Base-by-base conservation (phyloP, 805 yeast species). In the Metschnikowia gelsemii region DNA sequence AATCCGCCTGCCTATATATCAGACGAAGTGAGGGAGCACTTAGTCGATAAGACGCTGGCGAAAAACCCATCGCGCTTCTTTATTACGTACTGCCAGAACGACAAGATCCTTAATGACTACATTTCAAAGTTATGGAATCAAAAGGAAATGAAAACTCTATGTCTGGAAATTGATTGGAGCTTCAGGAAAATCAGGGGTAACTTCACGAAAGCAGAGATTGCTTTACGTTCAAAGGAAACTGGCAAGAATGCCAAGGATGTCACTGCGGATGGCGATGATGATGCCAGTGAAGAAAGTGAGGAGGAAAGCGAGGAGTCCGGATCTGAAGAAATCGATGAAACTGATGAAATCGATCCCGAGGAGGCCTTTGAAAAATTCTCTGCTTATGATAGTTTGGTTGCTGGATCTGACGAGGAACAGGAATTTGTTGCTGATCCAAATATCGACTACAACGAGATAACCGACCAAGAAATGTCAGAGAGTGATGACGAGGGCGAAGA, bases 391-490 rank as follows among this genome's bases (percentile, higher is more conserved):
- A 54, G 63, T 14, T 50, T 69, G 46, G 61, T 75, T 9, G 76
- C 63, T 3, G 78, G 66, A 8, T 66, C 73, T 1, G 75, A 69
- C 34, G 75, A 67, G 22, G 78, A 72, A 22, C 53, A 47, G 9
- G 63, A 42, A 9, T 55, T 55, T 6, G 64, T 52, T 30, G 44
- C 59, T 4, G 63, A 71, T 43, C 66, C 70, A 6, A 53, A 57
- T 8, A 58, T 72, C 5, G 63, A 79, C 51, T 77, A 82, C 53
- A 78, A 78, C 53, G 77, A 78, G 54, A 72, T 80, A 4, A 82
- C 89, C 0, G 90, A 84, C 56, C 82, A 78, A 47, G 87, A 81
- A 46, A 75, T 78, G 19, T 68, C 77, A 30, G 75, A 53, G 6
- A 38, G 39, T 23, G 43, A 41, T 5, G 22, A 22, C 31, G 29